Base-by-base conservation (phyloP, 1,139 yeast species). In the Zhuliangozyma blackwelliae region DNA sequence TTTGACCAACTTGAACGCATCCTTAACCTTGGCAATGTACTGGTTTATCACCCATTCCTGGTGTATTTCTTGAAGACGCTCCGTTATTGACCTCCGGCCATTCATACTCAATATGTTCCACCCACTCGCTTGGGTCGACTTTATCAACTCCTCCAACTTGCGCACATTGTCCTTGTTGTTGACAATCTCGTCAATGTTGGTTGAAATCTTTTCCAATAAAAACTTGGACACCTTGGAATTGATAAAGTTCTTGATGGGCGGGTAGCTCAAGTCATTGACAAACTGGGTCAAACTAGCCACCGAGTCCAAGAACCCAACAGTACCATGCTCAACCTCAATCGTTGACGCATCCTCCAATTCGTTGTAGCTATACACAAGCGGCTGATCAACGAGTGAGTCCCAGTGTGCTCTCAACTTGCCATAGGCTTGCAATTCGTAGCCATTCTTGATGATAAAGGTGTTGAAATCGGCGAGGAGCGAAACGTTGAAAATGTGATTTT, bases 21-120 rank as follows among this genome's bases (percentile, higher is more conserved):
- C 35, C 39, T 64, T 48, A 25, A 61, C 47, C 31, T 45, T 48
- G 31, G 57, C 53, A 20, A 62, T 52, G 35, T 51, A 57, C 23
- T 50, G 52, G 39, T 63, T 63, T 12, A 55, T 40, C 8, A 59
- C 36, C 66, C 70, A 63, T 35, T 64, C 59, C 28, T 48, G 39
- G 40, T 63, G 56, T 29, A 66, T 49, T 10, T 45, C 46, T 30
- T 59, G 50, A 39, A 67, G 55, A 33, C 55, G 54, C 10, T 54
- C 57, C 26, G 50, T 44, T 20, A 57, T 41, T 7, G 45, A 33
- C 36, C 33, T 29, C 8, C 47, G 45, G 25, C 37, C 39, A 56
- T 55, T 10, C 31, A 53, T 50, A 10, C 52, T 41, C 12, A 61
- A 43, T 1, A 67, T 47, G 32, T 52, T 49, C 74, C 74, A 68